phyloP scores from a whole-genome alignment of 1,139 yeast species.

The Taphrina sp. region DNA sequence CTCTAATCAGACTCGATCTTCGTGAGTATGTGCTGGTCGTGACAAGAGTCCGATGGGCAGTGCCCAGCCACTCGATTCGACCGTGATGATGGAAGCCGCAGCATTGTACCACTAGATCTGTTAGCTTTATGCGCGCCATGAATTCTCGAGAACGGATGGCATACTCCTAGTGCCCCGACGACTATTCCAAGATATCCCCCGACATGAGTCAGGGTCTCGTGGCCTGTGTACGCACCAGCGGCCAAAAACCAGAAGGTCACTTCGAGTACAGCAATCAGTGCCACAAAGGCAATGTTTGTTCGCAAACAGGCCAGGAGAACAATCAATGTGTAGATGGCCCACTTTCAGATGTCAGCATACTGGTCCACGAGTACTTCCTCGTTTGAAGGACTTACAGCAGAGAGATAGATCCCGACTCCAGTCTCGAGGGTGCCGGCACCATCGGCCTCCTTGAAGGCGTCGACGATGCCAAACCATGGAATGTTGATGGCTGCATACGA shows the following conservation, averaged over 20 bases:
- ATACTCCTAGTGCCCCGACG: not conserved
- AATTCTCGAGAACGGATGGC: too few relatives aligned
- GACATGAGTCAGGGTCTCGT: not conserved
- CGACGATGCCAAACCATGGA: slow-evolving; percentile 67
- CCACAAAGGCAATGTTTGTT: not conserved
- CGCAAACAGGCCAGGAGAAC: not conserved
- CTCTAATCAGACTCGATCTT: not conserved
- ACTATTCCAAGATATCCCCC: not conserved
- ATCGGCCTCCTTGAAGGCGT: slow-evolving; percentile 51
- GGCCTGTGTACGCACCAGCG: not conserved
- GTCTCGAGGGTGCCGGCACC: slow-evolving; percentile 46
- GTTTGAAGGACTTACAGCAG: too few relatives aligned
- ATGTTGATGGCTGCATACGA: slow-evolving; percentile 68
- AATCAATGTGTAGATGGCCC: not conserved
- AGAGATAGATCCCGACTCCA: slow-evolving; percentile 69
- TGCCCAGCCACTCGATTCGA: not conserved
- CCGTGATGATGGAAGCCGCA: not conserved
- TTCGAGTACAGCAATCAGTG: not conserved
- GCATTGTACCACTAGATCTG: not conserved
- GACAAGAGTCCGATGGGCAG: not conserved
- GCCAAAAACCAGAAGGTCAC: not conserved
- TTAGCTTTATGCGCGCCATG: too few relatives aligned
- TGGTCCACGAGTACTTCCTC: too few relatives aligned
- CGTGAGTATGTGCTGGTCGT: not conserved
- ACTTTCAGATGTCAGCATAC: too few relatives aligned